Evolutionary conservation across 108 stramenopile genomes (phyloP).

Genomic region (Fragilariopsis cylindrus): DNA sequence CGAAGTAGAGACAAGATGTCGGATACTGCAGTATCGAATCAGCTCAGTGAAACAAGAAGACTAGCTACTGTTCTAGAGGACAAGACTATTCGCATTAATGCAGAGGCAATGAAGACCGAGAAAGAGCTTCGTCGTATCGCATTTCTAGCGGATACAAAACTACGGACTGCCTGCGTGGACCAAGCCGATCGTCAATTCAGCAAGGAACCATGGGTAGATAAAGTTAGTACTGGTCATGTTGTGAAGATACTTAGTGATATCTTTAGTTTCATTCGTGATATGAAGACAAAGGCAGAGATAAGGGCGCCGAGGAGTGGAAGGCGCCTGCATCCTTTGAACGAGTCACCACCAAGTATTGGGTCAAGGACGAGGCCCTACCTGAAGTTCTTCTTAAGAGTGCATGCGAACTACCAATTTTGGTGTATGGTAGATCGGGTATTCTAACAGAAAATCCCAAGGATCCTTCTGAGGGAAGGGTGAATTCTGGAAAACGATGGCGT

Average conservation of each 20-base stretch:
- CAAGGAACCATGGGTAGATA: neutral
- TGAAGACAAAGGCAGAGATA: slow-evolving; percentile 26
- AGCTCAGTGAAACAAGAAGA: neutral
- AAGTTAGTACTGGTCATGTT: neutral
- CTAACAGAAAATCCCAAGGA: slow-evolving; percentile 4
- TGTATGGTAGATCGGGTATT: slow-evolving; percentile 28
- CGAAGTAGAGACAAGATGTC: neutral
- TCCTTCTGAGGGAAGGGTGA: slow-evolving; percentile 7
- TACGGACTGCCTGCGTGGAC: slow-evolving; percentile 5
- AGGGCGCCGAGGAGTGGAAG: neutral
- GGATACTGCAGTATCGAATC: neutral
- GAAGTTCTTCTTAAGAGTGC: slow-evolving; percentile 28
- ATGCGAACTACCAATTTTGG: slow-evolving; percentile 35
- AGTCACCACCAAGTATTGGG: slow-evolving; percentile 47
- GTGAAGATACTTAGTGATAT: slow-evolving; percentile 14
- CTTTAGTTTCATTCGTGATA: slow-evolving; percentile 23
- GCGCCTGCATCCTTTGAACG: slow-evolving; percentile 24
- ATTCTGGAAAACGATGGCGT: slow-evolving; percentile 34
- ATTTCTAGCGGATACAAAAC: neutral
- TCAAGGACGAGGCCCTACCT: slow-evolving; percentile 23
- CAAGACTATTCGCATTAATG: neutral
- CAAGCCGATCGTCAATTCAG: neutral
- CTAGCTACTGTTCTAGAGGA: neutral
- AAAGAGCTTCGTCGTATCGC: neutral
- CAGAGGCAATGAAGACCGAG: neutral